Conservation (phyloP, 768 basidiomycete species). For the Amanita subjunquillea region DNA sequence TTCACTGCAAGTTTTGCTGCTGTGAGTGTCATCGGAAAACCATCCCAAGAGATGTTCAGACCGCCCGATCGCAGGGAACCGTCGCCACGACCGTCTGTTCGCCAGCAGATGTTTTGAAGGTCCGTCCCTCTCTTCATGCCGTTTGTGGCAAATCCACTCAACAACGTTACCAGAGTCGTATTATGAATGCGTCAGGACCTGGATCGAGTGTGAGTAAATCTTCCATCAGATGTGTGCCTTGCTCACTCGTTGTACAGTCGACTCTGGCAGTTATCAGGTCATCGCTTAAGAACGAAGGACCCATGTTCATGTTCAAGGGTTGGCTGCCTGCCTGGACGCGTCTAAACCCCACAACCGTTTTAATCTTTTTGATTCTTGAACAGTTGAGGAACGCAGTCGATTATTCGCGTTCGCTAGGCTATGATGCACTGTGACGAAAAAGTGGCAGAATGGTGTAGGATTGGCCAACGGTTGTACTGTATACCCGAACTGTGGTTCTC, state of each 20-base stretch:
- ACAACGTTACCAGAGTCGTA: conserved; percentile 43
- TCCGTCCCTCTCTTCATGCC: conserved; percentile 12
- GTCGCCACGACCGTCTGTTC: conserved; percentile 87
- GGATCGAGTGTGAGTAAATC: conserved; percentile 53
- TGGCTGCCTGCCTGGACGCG: conserved; percentile 85
- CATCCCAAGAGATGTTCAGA: neutral
- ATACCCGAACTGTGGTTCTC: neutral
- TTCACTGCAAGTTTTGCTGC: conserved; percentile 84
- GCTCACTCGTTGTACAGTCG: conserved; percentile 29
- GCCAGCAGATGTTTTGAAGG: conserved; percentile 80
- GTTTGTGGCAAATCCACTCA: neutral
- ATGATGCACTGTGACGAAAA: conserved; percentile 14
- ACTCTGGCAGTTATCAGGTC: conserved; percentile 59
- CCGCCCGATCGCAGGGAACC: conserved; percentile 43
- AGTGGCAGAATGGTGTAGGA: neutral
- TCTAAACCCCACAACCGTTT: conserved; percentile 79
- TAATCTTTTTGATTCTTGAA: conserved; percentile 80
- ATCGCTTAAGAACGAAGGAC: conserved; percentile 63
- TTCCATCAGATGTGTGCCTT: neutral
- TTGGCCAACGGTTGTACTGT: neutral
- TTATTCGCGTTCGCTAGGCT: conserved; percentile 36
- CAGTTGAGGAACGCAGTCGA: conserved; percentile 71
- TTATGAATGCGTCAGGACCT: conserved; percentile 83
- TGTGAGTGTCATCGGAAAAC: conserved; percentile 29
- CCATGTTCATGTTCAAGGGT: conserved; percentile 90